Percentiles rank a stretch among this genome's conserved stretches.
phyloP scores from a whole-genome alignment of 2,329 filamentous ascomycete genomes.

The Dothideomycetidae sp. region DNA sequence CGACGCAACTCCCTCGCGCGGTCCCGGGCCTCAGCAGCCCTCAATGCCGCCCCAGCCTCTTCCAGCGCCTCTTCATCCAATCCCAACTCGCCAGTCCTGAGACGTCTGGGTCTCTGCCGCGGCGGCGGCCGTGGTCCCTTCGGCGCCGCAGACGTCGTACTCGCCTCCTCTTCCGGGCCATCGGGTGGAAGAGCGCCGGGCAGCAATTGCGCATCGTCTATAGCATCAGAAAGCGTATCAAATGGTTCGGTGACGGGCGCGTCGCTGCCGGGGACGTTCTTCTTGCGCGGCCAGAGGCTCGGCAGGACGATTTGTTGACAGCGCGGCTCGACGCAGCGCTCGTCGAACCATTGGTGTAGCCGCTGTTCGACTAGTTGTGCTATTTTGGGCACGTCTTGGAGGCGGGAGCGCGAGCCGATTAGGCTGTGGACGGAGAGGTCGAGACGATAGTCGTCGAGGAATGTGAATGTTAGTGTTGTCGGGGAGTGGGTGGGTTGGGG shows the following conservation, averaged over 20 bases:
- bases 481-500: slow-evolving; percentile 19
- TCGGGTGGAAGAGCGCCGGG: not conserved
- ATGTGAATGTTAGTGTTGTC: slow-evolving; percentile 89
- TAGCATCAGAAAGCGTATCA: slow-evolving; percentile 18
- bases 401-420: slow-evolving; percentile 60
- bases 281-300: slow-evolving; percentile 70
- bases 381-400: slow-evolving; percentile 81
- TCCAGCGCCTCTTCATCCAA: slow-evolving; percentile 10
- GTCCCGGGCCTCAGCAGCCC: slow-evolving; percentile 11
- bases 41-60: slow-evolving; percentile 10
- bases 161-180: not conserved
- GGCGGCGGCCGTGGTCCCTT: slow-evolving; percentile 2
- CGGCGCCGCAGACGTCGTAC: slow-evolving; percentile 3
- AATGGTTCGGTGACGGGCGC: slow-evolving; percentile 25
- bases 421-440: slow-evolving; percentile 71
- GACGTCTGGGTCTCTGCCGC: not conserved
- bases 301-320: slow-evolving; percentile 79
- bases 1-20: slow-evolving; percentile 9
- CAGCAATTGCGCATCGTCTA: slow-evolving; percentile 7
- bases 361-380: slow-evolving; percentile 68
- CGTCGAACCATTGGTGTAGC: slow-evolving; percentile 77
- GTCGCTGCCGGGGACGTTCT: slow-evolving; percentile 61
- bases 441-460: slow-evolving; percentile 74
- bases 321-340: slow-evolving; percentile 68
- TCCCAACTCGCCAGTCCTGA: slow-evolving; percentile 3